Evolutionary conservation across 768 basidiomycete species (phyloP), one percentile per base, ranked within the genome.

Genomic region (Leccinum uliginosum): DNA sequence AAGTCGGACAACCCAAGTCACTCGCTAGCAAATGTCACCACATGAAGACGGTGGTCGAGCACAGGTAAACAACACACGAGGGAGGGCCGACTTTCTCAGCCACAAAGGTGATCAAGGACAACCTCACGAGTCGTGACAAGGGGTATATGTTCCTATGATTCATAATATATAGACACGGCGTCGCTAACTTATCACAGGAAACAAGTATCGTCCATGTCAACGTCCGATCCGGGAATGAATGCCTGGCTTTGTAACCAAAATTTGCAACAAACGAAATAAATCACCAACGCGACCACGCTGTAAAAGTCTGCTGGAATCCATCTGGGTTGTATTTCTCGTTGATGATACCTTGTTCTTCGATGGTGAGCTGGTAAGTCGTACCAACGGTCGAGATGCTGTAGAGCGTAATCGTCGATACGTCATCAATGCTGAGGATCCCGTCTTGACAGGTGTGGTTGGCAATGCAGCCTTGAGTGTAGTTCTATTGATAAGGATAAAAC

Each of bases 331-430:
- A 55, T 35, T 60, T 64, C 44, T 73, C 67, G 21, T 72, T 66
- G 48, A 80, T 74, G 45, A 79, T 61, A 10, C 65, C 71, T 29
- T 66, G 58, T 26, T 65, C 65, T 46, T 63, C 63, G 34, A 80
- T 70, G 58, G 71, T 73, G 44, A 82, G 70, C 66, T 75, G 73
- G 60, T 74, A 73, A 3, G 72, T 76, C 11, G 71, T 70, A 46
- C 75, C 80, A 10, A 80, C 72, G 1, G 81, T 82, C 15, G 81
- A 76, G n/a, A 82, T 57, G 45, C 76, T 75, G 67, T 75, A 80
- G 26, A 81, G 68, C 57, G 57, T 68, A 53, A 81, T 65, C 47
- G 66, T 69, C n/a, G 81, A 79, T 11, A 48, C 48, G 10, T 65
- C 62, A 60, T 77, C 78, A 46, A 81, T 71, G 62, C 73, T 71